A percentile compares a stretch with the other conserved stretches of the same genome.
phyloP scores from a whole-genome alignment of 768 basidiomycete genomes.

The Leccinellum rugosiceps region DNA sequence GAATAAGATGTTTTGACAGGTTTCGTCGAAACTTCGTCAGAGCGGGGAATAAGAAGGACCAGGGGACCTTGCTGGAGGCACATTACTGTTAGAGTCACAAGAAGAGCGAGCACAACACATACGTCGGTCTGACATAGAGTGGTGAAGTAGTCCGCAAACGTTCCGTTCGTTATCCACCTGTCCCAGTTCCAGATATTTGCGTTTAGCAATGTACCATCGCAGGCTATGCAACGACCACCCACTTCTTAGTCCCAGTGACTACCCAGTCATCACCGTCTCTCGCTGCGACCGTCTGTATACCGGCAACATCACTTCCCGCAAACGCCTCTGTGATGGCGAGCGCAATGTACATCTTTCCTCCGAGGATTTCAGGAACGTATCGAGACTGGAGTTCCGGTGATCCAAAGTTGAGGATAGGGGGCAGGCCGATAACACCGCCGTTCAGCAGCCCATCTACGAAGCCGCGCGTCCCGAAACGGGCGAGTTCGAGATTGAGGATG shows the following conservation, averaged over 20 bases:
- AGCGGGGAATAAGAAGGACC: constrained; percentile 72
- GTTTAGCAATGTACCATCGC: neutral
- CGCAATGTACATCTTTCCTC: constrained; percentile 81
- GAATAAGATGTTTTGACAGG: constrained; percentile 94
- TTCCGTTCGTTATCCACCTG: constrained; percentile 90
- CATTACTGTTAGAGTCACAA: constrained; percentile 1
- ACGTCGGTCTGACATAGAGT: constrained; percentile 74
- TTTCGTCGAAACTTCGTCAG: constrained; percentile 74
- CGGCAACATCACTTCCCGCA: constrained; percentile 83
- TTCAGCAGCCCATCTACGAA: constrained; percentile 85
- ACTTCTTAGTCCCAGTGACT: constrained; percentile 94
- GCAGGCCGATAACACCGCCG: constrained; percentile 82
- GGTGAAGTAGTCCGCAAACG: constrained; percentile 82
- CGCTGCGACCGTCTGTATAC: constrained; percentile 81
- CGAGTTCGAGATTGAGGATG: constrained; percentile 79
- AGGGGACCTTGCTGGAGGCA: constrained; percentile 59
- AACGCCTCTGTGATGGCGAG: constrained; percentile 94
- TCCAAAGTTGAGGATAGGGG: constrained; percentile 87
- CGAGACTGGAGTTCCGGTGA: constrained; percentile 65
- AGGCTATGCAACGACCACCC: constrained; percentile 11
- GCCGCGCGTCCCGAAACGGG: constrained; percentile 79
- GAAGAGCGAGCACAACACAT: constrained; percentile 7
- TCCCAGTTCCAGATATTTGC: constrained; percentile 6
- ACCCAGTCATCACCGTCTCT: constrained; percentile 86
- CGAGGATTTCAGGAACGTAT: constrained; percentile 70